phyloP scores from a whole-genome alignment of 805 yeast genomes.

The Isabelozyma pseudorhagii region DNA sequence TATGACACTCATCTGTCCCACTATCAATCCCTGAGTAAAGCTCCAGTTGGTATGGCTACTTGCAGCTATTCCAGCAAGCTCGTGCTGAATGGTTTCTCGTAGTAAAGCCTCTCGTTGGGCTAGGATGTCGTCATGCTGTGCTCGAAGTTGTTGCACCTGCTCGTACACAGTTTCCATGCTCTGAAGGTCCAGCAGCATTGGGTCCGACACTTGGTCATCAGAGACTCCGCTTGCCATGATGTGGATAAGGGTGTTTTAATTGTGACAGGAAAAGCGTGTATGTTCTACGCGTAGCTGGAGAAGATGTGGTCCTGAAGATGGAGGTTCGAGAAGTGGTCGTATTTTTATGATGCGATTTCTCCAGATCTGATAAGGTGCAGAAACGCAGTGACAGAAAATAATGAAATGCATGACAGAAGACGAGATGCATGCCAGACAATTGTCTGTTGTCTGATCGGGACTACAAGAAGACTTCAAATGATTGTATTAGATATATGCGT shows the following conservation, averaged over 20 bases:
- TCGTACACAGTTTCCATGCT: slow-evolving; percentile 5
- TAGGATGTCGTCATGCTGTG: slow-evolving; percentile 28
- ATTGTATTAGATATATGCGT: not conserved
- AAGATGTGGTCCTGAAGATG: too few species aligned
- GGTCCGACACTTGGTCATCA: not conserved
- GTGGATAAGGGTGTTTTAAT: not conserved
- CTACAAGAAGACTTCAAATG: too few species aligned
- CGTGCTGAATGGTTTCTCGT: slow-evolving; percentile 7
- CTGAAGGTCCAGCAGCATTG: slow-evolving; percentile 2
- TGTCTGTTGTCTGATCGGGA: too few species aligned
- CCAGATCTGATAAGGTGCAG: too few species aligned
- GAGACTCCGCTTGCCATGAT: not conserved
- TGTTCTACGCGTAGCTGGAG: too few species aligned
- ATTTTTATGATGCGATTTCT: too few species aligned
- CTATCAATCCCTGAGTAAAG: slow-evolving; percentile 71
- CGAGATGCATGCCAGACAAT: too few species aligned
- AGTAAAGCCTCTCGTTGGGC: slow-evolving; percentile 21
- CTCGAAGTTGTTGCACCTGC: slow-evolving; percentile 23
- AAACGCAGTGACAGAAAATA: too few species aligned
- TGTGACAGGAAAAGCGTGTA: too few species aligned
- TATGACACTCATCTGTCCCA: slow-evolving; percentile 74
- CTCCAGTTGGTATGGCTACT: slow-evolving; percentile 41
- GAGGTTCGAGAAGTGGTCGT: too few species aligned
- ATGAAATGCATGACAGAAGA: too few species aligned
- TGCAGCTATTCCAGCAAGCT: slow-evolving; percentile 1